Evolutionary conservation across 2,329 filamentous ascomycete genomes (phyloP).

Genomic region (Pseudodiploospora longispora): DNA sequence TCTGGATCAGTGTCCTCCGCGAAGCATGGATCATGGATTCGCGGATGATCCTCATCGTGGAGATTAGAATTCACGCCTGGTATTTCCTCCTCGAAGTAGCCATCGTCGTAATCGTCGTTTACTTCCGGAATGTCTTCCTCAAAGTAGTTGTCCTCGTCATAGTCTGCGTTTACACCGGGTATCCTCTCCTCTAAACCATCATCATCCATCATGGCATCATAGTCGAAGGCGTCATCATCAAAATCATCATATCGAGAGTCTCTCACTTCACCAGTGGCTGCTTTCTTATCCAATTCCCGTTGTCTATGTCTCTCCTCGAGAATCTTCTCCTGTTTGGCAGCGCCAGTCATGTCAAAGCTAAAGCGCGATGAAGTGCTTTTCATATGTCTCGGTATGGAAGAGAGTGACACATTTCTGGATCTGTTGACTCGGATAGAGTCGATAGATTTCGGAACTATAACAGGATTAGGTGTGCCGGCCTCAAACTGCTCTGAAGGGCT

Average conservation of each 20-base stretch:
- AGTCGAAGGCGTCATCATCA: conserved; percentile 53
- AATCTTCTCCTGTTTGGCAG: conserved; percentile 58
- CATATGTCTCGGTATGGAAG: conserved; percentile 54
- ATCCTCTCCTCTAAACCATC: conserved; percentile 61
- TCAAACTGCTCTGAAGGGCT: conserved; percentile 12
- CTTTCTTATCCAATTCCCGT: conserved; percentile 54
- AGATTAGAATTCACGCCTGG: neutral
- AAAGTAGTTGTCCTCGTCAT: conserved; percentile 32
- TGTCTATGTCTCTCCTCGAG: conserved; percentile 67
- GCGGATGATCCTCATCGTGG: neutral
- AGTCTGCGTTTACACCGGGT: conserved; percentile 46
- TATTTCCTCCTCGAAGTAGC: conserved; percentile 17
- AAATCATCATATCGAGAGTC: conserved; percentile 54
- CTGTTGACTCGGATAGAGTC: conserved; percentile 25
- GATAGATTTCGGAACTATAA: conserved; percentile 5
- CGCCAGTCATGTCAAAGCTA: conserved; percentile 72
- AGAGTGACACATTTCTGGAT: conserved; percentile 47
- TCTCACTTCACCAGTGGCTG: conserved; percentile 27
- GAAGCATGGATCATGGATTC: neutral
- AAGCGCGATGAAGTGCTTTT: conserved; percentile 73
- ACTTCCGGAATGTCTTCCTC: conserved; percentile 26
- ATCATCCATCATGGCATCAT: conserved; percentile 57
- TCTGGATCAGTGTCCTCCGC: conserved; percentile 34
- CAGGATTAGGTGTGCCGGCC: conserved; percentile 3
- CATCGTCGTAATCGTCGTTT: conserved; percentile 28